Conservation (phyloP, 1,139 yeast genomes). For the Kodamaea sp. region DNA sequence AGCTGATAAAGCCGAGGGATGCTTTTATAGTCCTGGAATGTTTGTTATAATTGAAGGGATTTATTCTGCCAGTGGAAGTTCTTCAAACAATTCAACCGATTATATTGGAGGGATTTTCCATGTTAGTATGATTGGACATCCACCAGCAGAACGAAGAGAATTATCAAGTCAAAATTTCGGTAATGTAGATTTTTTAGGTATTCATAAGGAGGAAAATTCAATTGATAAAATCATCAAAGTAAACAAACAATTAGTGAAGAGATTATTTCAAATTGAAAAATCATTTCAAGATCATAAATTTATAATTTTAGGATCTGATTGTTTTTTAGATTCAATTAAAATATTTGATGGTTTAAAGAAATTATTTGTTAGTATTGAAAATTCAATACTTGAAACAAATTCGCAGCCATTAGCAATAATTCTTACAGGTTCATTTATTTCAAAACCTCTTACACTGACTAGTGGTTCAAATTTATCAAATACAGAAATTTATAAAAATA, state of each 20-base stretch:
- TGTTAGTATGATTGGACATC: conserved; percentile 78
- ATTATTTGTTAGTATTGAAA: conserved; percentile 49
- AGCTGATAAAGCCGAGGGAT: conserved; percentile 60
- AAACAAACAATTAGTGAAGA: conserved; percentile 54
- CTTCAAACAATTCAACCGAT: conserved; percentile 22
- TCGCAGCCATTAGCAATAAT: conserved; percentile 52
- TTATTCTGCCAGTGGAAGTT: conserved; percentile 61
- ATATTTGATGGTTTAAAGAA: conserved; percentile 61
- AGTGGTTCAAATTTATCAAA: conserved; percentile 43
- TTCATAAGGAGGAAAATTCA: conserved; percentile 40
- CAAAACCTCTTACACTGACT: conserved; percentile 55
- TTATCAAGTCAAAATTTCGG: conserved; percentile 69
- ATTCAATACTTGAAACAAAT: conserved; percentile 33
- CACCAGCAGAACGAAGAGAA: conserved; percentile 79
- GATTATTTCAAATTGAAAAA: conserved; percentile 55
- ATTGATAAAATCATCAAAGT: conserved; percentile 42
- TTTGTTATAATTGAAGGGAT: conserved; percentile 83
- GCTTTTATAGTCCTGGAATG: conserved; percentile 76
- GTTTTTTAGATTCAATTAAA: conserved; percentile 52
- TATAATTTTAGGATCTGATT: conserved; percentile 69
- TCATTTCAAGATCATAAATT: conserved; percentile 54
- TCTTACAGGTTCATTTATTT: conserved; percentile 57
- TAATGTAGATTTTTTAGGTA: conserved; percentile 72
- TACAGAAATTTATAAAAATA: conserved; percentile 58
- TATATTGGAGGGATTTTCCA: conserved; percentile 55